Evolutionary conservation across 192 early-diverging fungal species (phyloP).

Genomic region (Coemansia biformis): DNA sequence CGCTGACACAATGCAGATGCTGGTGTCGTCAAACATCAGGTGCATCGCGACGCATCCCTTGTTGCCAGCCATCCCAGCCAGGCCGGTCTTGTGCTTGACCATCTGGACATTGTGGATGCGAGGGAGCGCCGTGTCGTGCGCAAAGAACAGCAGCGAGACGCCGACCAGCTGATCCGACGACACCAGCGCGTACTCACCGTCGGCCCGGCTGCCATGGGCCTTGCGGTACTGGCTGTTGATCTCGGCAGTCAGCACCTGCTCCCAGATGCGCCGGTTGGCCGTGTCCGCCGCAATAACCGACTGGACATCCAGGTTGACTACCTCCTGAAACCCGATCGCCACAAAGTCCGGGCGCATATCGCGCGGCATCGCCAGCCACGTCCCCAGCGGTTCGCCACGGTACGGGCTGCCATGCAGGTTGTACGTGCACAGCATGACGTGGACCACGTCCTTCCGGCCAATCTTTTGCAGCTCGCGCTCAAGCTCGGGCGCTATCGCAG

Average conservation of each 20-base stretch:
- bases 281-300: constrained; percentile 64
- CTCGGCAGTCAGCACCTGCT: constrained; percentile 30
- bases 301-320: constrained; percentile 81
- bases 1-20: constrained; percentile 83
- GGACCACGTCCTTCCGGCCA: constrained; percentile 47
- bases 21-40: constrained; percentile 79
- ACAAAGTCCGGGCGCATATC: constrained; percentile 65
- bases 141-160: constrained; percentile 84
- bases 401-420: constrained; percentile 84
- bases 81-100: constrained; percentile 85
- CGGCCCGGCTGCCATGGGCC: constrained; percentile 13
- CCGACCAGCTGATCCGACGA: constrained; percentile 87
- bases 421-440: constrained; percentile 79
- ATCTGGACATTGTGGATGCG: constrained; percentile 80
- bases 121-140: constrained; percentile 59
- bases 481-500: constrained; percentile 21
- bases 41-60: constrained; percentile 95
- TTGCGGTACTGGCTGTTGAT: constrained; percentile 31
- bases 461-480: constrained; percentile 27
- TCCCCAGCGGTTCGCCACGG: constrained; percentile 53
- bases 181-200: constrained; percentile 68
- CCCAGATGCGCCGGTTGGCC: constrained; percentile 51
- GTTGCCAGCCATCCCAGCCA: constrained; percentile 94
- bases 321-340: constrained; percentile 91
- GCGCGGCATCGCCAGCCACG: constrained; percentile 44